Base-by-base conservation (phyloP, 192 early-diverging fungal genomes). In the Entomortierella parvispora region DNA sequence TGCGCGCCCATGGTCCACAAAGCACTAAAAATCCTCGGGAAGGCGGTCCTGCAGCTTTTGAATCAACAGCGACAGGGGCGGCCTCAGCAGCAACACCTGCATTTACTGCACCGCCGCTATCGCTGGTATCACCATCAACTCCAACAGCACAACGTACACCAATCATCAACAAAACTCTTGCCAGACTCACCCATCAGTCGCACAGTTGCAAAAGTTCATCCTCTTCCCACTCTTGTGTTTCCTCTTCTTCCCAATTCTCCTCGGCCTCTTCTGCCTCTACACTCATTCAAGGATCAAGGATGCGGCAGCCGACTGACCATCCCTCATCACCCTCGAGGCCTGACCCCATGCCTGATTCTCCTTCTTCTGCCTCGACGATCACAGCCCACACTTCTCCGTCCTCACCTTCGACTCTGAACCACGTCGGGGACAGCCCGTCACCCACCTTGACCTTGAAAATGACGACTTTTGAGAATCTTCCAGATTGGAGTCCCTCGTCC, bases 161-260 rank as follows among this genome's bases (percentile, higher is more conserved):
- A 20, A 51, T 58, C 40, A 37, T 53, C 33, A 47, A 72, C 25
- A 72, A 59, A 44, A 40, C 62, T 1, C 45, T 72, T 14, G 55
- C 40, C 5, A 72, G 50, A 12, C 42, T 65, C 8, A 42, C 26
- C 4, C 2, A n/a, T 0, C 62, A 57, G 22, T 28, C 20, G 3
- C 53, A n/a, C n/a, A n/a, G n/a, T 12, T 9, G 37, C 12, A 40
- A 40, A 5, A 40, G 37, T 40, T 40, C 37, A 40, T 40, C 37
- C 37, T 40, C 37, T 12, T 40, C 37, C 12, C 37, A 40, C 37
- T 40, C 37, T 40, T 40, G 12, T 12, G 12, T 9, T 9, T 40
- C 37, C 37, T 12, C 5, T 5, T 40, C 37, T 12, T 40, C 37
- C 12, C 12, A 5, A 9, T 40, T 12, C 12, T 40, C 37, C 37